A percentile compares a stretch with the other conserved stretches of the same genome.
Conservation (phyloP, 2,329 filamentous ascomycete genomes). For the Cladosporium cucumerinum region DNA sequence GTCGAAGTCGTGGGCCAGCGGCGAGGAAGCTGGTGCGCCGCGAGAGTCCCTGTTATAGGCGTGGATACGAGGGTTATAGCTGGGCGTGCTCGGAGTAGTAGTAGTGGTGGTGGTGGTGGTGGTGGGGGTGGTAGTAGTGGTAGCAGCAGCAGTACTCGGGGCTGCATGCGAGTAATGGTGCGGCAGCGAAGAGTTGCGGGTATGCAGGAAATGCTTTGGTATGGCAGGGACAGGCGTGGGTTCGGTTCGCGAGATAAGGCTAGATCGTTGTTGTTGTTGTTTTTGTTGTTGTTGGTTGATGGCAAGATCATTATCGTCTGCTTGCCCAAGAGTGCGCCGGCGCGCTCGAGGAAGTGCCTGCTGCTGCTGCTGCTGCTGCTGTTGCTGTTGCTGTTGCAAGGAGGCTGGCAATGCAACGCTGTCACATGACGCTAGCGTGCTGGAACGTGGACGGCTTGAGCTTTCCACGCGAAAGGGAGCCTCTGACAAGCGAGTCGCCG, state of each 20-base stretch:
- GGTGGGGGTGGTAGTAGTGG: no score
- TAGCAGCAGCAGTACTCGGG: background rate
- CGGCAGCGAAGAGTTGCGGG: background rate
- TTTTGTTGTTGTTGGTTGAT: no score
- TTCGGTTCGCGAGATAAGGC: background rate
- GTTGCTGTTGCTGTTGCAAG: background rate
- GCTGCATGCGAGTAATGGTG: background rate
- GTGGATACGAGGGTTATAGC: background rate
- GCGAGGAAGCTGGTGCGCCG: conserved; percentile 6
- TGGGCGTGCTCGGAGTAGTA: background rate
- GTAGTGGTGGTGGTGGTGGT: background rate
- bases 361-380: background rate
- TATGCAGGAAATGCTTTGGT: conserved; percentile 9
- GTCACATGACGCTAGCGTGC: background rate
- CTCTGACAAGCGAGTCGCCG: background rate
- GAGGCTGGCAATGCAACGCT: background rate
- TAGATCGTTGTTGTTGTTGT: conserved; percentile 1
- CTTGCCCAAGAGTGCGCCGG: background rate
- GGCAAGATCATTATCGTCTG: background rate
- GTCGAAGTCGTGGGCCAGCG: conserved; percentile 10
- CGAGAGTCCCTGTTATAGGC: conserved; percentile 9
- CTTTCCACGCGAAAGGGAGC: background rate
- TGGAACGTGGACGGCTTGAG: background rate
- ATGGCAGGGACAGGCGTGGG: conserved; percentile 11
- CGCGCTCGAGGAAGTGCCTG: background rate